phyloP scores from a whole-genome alignment of 2,329 filamentous ascomycete species.

The Penicillium psychrosexuale region DNA sequence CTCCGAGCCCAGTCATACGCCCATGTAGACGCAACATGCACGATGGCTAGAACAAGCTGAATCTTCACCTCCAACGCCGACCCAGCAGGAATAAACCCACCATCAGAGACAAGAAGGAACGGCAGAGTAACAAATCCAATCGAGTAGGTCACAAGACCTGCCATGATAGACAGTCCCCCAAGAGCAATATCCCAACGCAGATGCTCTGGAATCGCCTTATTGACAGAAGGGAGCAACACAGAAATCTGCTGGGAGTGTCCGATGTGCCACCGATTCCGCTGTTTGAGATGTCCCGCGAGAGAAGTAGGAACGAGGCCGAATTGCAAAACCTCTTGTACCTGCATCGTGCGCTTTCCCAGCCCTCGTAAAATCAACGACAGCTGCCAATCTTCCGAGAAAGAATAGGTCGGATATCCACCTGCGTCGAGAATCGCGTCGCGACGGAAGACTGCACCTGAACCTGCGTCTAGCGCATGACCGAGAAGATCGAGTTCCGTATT shows the following conservation, averaged over 20 bases:
- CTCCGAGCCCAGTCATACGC: conserved; percentile 21
- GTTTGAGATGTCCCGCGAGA: conserved; percentile 35
- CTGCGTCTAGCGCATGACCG: conserved; percentile 31
- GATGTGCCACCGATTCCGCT: conserved; percentile 39
- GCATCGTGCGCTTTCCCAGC: conserved; percentile 28
- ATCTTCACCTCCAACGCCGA: conserved; percentile 5
- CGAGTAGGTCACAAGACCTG: conserved; percentile 14
- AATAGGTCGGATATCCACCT: conserved; percentile 35
- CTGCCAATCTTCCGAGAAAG: conserved; percentile 37
- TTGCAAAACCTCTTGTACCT: conserved; percentile 34
- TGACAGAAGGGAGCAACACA: conserved; percentile 11
- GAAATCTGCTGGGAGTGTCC: conserved; percentile 30
- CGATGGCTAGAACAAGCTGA: conserved; percentile 16
- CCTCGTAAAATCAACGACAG: conserved; percentile 33
- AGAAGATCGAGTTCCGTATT: conserved; percentile 32
- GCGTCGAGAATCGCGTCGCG: conserved; percentile 29
- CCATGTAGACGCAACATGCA: conserved; percentile 20
- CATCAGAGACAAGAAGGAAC: conserved; percentile 15
- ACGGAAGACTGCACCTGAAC: conserved; percentile 36
- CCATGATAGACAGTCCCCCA: conserved; percentile 23
- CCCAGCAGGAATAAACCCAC: conserved; percentile 13
- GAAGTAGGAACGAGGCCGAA: conserved; percentile 35
- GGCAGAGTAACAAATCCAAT: conserved; percentile 22
- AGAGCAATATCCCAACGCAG: conserved; percentile 23
- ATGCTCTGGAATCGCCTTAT: conserved; percentile 3